Conservation (phyloP, 768 basidiomycete species). For the Suillus plorans region DNA sequence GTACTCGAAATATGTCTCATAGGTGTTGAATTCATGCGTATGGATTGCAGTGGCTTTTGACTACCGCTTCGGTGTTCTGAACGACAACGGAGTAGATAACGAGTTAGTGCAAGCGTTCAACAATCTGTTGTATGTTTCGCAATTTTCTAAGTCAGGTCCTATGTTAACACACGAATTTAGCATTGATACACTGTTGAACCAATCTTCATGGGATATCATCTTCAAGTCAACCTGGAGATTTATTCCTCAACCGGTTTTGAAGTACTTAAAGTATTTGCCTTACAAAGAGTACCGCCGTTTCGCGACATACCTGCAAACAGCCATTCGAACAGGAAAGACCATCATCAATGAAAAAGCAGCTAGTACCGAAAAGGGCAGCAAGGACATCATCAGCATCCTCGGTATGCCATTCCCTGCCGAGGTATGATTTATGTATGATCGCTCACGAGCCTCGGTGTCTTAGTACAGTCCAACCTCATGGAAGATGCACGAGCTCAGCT, state of each 20-base stretch:
- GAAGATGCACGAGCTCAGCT: slow-evolving; percentile 28
- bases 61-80: slow-evolving; percentile 21
- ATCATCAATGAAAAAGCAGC: slow-evolving; percentile 23
- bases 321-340: slow-evolving; percentile 21
- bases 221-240: slow-evolving; percentile 29
- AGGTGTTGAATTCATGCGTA: not conserved
- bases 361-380: slow-evolving; percentile 22
- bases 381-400: slow-evolving; percentile 35
- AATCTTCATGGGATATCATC: slow-evolving; percentile 18
- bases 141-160: not conserved
- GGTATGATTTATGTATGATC: not conserved
- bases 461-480: slow-evolving; percentile 30
- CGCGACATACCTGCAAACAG: slow-evolving; percentile 21
- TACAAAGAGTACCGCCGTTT: slow-evolving; percentile 29
- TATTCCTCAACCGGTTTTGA: slow-evolving; percentile 25
- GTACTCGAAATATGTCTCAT: not conserved
- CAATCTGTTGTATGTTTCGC: slow-evolving; percentile 15
- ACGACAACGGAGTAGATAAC: slow-evolving; percentile 9
- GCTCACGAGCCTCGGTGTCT: not conserved
- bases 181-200: slow-evolving; percentile 24
- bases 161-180: slow-evolving; percentile 10
- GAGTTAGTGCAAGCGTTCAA: slow-evolving; percentile 18
- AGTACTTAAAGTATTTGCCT: slow-evolving; percentile 28
- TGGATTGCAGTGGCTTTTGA: slow-evolving; percentile 21
- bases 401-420: slow-evolving; percentile 16